Percentiles rank a stretch among this genome's conserved stretches.
phyloP scores from a whole-genome alignment of 768 basidiomycete genomes.

The Calvatia gigantea region DNA sequence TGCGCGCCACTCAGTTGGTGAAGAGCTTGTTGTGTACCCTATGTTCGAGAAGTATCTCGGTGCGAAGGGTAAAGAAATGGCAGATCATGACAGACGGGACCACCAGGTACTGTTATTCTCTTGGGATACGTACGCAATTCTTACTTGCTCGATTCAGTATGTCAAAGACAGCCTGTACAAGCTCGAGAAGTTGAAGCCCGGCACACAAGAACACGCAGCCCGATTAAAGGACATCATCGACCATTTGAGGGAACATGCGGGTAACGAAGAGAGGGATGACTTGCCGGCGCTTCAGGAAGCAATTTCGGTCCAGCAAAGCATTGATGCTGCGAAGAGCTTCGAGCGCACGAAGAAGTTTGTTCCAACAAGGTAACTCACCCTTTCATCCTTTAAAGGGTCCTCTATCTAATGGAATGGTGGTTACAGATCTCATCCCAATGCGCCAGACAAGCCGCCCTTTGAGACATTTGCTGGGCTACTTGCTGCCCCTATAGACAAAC shows the following conservation, averaged over 20 bases:
- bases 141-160: conserved; percentile 14
- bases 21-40: conserved; percentile 64
- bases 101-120: conserved; percentile 39
- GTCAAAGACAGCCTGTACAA: conserved; percentile 38
- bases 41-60: conserved; percentile 58
- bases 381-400: background rate
- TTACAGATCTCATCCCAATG: conserved; percentile 43
- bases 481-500: conserved; percentile 52
- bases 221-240: conserved; percentile 43
- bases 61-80: conserved; percentile 42
- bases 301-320: conserved; percentile 40
- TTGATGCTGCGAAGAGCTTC: conserved; percentile 42
- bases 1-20: conserved; percentile 56
- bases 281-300: conserved; percentile 49
- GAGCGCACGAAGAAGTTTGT: conserved; percentile 56
- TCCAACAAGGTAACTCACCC: conserved; percentile 49
- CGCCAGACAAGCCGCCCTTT: conserved; percentile 55
- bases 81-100: conserved; percentile 53
- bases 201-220: conserved; percentile 36
- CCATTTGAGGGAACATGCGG: conserved; percentile 47
- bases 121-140: background rate
- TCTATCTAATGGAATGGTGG: background rate
- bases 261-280: conserved; percentile 54
- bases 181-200: conserved; percentile 41
- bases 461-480: conserved; percentile 56